Percentiles rank a stretch among this genome's conserved stretches.
Evolutionary conservation across 176 grass and related monocot genomes (phyloP).

Genomic region (Leersia perrieri): DNA sequence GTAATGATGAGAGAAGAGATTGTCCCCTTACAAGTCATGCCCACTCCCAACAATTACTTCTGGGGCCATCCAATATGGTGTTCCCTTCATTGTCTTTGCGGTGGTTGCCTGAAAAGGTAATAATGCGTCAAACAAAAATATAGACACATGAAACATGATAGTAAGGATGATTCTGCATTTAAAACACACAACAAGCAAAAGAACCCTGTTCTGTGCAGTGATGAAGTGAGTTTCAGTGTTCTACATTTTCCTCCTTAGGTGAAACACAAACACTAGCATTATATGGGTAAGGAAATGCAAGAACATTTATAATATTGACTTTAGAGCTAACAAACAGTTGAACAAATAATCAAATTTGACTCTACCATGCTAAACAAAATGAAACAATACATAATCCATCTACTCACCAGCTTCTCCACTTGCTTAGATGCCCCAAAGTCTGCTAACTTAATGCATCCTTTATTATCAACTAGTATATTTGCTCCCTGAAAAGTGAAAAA

Average conservation of each 20-base stretch:
- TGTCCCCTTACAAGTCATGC: slow-evolving; percentile 64
- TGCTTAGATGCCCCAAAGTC: slow-evolving; percentile 98
- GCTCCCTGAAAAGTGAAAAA: slow-evolving; percentile 60
- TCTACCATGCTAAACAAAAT: neutral
- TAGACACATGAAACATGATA: neutral
- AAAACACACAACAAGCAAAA: neutral
- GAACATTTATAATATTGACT: neutral
- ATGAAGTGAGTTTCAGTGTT: neutral
- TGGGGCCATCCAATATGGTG: slow-evolving; percentile 92
- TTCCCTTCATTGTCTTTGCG: slow-evolving; percentile 89
- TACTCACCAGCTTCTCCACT: slow-evolving; percentile 84
- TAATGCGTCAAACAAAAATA: neutral
- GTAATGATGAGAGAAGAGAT: slow-evolving; percentile 5
- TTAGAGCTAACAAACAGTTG: neutral
- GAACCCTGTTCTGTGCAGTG: neutral
- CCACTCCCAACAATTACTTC: slow-evolving; percentile 92
- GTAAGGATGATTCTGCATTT: neutral
- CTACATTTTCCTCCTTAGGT: neutral
- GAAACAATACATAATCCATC: neutral
- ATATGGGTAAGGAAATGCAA: neutral
- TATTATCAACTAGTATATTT: slow-evolving; percentile 94
- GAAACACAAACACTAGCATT: neutral
- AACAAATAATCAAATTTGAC: neutral
- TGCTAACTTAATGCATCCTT: slow-evolving; percentile 91
- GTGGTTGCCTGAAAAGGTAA: slow-evolving; percentile 57